Evolutionary conservation across 768 basidiomycete species (phyloP).

Genomic region (Serendipita indica): DNA sequence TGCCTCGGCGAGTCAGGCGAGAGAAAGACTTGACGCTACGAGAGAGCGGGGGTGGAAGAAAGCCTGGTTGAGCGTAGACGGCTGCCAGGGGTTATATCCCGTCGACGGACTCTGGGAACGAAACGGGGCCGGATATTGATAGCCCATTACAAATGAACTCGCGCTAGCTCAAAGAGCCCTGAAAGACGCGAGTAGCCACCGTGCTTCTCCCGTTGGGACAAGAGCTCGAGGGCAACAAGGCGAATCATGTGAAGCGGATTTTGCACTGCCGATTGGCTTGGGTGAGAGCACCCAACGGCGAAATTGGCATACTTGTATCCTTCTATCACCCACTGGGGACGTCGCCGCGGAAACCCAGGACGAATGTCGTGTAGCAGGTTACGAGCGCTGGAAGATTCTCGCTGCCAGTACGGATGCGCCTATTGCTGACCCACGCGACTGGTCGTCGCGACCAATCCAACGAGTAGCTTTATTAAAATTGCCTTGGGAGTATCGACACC

Average conservation of each 20-base stretch:
- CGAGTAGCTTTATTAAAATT: too few species aligned
- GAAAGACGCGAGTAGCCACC: constrained; percentile 4
- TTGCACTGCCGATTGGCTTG: too few species aligned
- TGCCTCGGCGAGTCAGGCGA: background rate
- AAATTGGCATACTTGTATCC: too few species aligned
- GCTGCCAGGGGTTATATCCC: background rate
- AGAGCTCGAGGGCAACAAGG: background rate
- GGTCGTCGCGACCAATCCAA: too few species aligned
- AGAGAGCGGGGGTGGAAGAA: background rate
- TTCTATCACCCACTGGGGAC: background rate
- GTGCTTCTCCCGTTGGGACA: constrained; percentile 8
- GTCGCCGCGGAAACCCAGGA: background rate
- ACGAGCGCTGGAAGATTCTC: too few species aligned
- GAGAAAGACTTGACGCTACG: background rate
- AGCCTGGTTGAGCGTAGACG: background rate
- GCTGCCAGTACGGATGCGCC: too few species aligned
- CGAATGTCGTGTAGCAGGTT: background rate
- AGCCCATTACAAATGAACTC: too few species aligned
- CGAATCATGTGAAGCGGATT: background rate
- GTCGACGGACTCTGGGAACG: background rate
- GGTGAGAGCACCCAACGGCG: too few species aligned
- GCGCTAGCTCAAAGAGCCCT: background rate
- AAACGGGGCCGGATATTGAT: background rate
- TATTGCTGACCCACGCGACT: too few species aligned
- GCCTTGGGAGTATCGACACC: too few species aligned